Evolutionary conservation across 1,284 basidiomycete genomes (phyloP), one percentile per base, ranked within the genome.

Genomic region (Gomphus bonarii): DNA sequence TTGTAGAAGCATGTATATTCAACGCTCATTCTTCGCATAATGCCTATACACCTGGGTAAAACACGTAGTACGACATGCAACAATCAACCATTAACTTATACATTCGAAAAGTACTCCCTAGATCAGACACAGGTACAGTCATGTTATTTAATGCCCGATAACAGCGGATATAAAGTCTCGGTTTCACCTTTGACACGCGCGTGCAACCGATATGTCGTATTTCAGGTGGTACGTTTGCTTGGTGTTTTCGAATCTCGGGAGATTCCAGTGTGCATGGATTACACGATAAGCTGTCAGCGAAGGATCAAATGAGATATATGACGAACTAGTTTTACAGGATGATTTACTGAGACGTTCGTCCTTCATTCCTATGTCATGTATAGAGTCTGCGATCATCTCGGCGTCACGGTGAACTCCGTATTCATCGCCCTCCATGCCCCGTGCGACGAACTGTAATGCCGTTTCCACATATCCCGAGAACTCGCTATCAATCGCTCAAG

Each of bases 181-280:
- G 31, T 58, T 38, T 58, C 56, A 11, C 50, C 50, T 40, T 42
- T 58, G 22, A 58, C 49, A 12, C 35, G 18, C 3, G 50, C 22
- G 6, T 46, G 16, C 11, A 58, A 40, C n/a, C 16, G 50, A 12
- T 38, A 47, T 58, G 50, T 50, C 56, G 25, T 52, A 47, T 3
- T 38, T 46, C 31, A 53, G 49, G n/a, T 58, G 49, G 43, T 25
- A 58, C 11, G 40, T 28, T 18, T 51, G 40, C 36, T 58, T 58
- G 30, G 53, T 53, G 31, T 22, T 50, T 44, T 44, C 25, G 42
- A 58, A 58, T 22, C 56, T 50, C 5, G 56, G 31, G 22, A 22
- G 36, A 49, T 58, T 58, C 56, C 56, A 58, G 38, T 58, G 56
- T 12, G 56, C 35, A 20, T 50, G 56, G n/a, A 58, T 58, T 3